Base-by-base conservation (phyloP, 2,329 filamentous ascomycete genomes). In the Rutstroemia sp. region DNA sequence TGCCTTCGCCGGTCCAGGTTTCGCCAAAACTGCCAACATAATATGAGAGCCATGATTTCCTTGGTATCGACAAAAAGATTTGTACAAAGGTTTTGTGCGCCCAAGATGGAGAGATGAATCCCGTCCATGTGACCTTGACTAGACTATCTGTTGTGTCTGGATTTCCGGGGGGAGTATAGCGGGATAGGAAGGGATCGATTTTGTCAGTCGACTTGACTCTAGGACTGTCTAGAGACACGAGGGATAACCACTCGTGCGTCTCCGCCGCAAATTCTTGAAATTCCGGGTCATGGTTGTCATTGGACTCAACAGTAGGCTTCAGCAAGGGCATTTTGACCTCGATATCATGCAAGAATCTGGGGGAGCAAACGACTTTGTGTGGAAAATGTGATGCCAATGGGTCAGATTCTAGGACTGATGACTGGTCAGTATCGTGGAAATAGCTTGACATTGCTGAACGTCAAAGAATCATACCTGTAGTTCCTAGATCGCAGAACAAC, bases 211-310 rank as follows among this genome's bases (percentile, higher is more conserved):
- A 68, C 10, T 70, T 64, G 17, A 92, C 68, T 23, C 88, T 77
- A n/a, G 85, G 82, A 56, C 87, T 89, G 9, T 76, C 72, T 0
- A 91, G 75, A 10, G 79, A 77, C 5, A 86, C 68, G n/a, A 95
- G 71, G 2, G 84, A 84, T 0, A 92, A 67, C 84, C 87, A 94
- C 71, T 94, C 89, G 61, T 91, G 83, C 12, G 86, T 67, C 17
- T 85, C 82, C 0, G 78, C 75, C 1, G 81, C 79, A 58, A 78
- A 78, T 21, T 89, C 83, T 57, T 87, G 82, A 38, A 88, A 74
- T 7, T 80, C 77, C 44, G 75, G 72, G 51, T 72, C 69, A 41
- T 75, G 74, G 38, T 71, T 63, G 2, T 67, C 60, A 53, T 62
- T 57, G 25, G 48, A 66, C 16, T 71, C 65, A 50, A 64, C 62